These are phyloP conservation scores for Cryptococcus jaspeensis DNA, from an alignment of 1,284 basidiomycete genomes.

Conservation along the genomic window DNA sequence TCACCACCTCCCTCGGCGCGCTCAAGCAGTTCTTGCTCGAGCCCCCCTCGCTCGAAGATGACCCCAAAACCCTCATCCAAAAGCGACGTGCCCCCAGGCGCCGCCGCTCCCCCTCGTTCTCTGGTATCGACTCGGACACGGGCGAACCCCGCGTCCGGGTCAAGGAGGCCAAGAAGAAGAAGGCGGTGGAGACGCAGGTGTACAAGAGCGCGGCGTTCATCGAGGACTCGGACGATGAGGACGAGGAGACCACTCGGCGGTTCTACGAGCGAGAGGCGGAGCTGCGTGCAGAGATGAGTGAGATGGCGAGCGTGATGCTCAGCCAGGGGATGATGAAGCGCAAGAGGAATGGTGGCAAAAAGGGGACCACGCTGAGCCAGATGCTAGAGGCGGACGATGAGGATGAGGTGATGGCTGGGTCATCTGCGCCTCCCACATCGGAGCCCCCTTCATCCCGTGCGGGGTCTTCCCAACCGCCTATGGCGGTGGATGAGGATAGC, in stretches of 20 bases:
- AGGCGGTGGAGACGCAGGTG: conserved; percentile 60
- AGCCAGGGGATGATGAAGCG: too few relatives aligned
- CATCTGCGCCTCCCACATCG: too few relatives aligned
- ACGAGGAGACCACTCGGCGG: conserved; percentile 53
- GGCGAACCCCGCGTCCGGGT: conserved; percentile 21
- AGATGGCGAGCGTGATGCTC: conserved; percentile 47
- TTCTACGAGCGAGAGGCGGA: conserved; percentile 75
- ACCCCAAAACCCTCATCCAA: conserved; percentile 34
- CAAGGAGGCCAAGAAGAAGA: conserved; percentile 20
- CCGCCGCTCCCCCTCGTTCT: conserved; percentile 1
- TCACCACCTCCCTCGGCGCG: conserved; percentile 33
- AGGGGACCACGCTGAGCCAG: too few relatives aligned
- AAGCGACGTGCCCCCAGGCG: conserved; percentile 1
- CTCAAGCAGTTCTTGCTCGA: conserved; percentile 35
- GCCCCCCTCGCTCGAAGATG: conserved; percentile 26
- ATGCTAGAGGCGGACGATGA: too few relatives aligned
- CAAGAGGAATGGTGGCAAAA: too few relatives aligned
- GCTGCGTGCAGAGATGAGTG: conserved; percentile 57
- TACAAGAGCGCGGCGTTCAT: conserved; percentile 90
- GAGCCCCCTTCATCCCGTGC: too few relatives aligned
- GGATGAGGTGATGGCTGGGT: too few relatives aligned
- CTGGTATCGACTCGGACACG: conserved; percentile 62
- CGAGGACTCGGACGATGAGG: conserved; percentile 74
- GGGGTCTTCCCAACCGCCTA: too few relatives aligned
- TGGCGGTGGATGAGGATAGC: too few relatives aligned